phyloP scores from a whole-genome alignment of 768 basidiomycete genomes.

The Kwoniella heveanensis region DNA sequence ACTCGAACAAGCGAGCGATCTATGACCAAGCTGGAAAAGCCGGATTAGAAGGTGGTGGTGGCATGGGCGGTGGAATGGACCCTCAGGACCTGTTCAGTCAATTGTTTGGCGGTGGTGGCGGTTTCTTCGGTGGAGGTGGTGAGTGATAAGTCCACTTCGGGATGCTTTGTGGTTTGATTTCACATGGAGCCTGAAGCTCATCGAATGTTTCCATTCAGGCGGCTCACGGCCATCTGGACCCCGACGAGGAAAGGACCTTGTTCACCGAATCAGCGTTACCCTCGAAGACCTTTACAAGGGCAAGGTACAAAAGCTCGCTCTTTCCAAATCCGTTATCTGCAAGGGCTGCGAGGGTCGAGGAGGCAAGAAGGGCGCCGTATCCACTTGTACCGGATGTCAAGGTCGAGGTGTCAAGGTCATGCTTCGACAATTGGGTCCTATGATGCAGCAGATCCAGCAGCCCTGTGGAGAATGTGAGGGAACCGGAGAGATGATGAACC shows the following conservation, averaged over 20 bases:
- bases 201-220: constrained; percentile 3
- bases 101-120: constrained; percentile 67
- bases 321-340: constrained; percentile 94
- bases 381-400: constrained; percentile 71
- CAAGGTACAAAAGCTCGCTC: constrained; percentile 95
- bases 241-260: constrained; percentile 95
- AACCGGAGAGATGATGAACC: constrained; percentile 91
- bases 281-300: constrained; percentile 98
- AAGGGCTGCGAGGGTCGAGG: constrained; percentile 92
- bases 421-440: constrained; percentile 95
- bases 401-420: constrained; percentile 90
- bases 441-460: constrained; percentile 99
- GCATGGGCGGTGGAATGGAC: constrained; percentile 68
- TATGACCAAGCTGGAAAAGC: constrained; percentile 94
- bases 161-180: background rate
- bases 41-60: constrained; percentile 60
- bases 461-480: constrained; percentile 90
- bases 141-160: constrained; percentile 32
- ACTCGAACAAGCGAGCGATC: constrained; percentile 60
- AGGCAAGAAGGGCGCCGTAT: constrained; percentile 94
- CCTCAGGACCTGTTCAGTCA: constrained; percentile 98
- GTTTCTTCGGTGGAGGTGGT: constrained; percentile 63
- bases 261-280: constrained; percentile 93
- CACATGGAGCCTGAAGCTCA: background rate
- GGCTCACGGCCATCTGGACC: constrained; percentile 56